Percentiles rank a stretch among this genome's conserved stretches.
Evolutionary conservation across 352 stramenopile species (phyloP).

Genomic region (Phytophthora citricola): DNA sequence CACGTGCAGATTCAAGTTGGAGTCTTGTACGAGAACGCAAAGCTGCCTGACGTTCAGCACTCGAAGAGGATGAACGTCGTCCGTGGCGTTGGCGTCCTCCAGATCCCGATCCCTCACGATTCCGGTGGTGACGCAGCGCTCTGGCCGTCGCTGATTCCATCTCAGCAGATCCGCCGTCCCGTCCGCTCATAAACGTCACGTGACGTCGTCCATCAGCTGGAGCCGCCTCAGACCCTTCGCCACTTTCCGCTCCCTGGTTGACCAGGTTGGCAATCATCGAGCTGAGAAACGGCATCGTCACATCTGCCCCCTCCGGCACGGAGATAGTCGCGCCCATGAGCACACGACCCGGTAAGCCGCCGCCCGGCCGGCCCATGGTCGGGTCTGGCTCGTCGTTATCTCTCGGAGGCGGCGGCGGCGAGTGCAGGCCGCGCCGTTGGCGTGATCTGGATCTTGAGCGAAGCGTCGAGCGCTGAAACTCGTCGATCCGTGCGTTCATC

Average conservation of each 20-base stretch:
- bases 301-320: conserved; percentile 63
- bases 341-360: conserved; percentile 39
- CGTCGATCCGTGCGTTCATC: conserved; percentile 16
- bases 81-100: conserved; percentile 21
- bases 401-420: conserved; percentile 19
- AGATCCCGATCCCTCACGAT: conserved; percentile 25
- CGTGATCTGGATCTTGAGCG: conserved; percentile 24
- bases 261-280: conserved; percentile 86
- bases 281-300: conserved; percentile 85
- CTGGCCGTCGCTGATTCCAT: conserved; percentile 28
- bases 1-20: conserved; percentile 47
- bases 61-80: conserved; percentile 22
- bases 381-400: conserved; percentile 84
- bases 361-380: conserved; percentile 29
- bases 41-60: conserved; percentile 37
- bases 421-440: conserved; percentile 10
- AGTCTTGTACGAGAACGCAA: conserved; percentile 46
- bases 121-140: conserved; percentile 33
- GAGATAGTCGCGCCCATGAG: conserved; percentile 84
- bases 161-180: conserved; percentile 15
- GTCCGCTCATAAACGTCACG: conserved; percentile 23
- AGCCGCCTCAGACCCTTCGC: conserved; percentile 12
- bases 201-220: conserved; percentile 19
- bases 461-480: conserved; percentile 21
- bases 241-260: conserved; percentile 46